Conservation (phyloP, 257 asterid species). For the Gentiana macrophylla region DNA sequence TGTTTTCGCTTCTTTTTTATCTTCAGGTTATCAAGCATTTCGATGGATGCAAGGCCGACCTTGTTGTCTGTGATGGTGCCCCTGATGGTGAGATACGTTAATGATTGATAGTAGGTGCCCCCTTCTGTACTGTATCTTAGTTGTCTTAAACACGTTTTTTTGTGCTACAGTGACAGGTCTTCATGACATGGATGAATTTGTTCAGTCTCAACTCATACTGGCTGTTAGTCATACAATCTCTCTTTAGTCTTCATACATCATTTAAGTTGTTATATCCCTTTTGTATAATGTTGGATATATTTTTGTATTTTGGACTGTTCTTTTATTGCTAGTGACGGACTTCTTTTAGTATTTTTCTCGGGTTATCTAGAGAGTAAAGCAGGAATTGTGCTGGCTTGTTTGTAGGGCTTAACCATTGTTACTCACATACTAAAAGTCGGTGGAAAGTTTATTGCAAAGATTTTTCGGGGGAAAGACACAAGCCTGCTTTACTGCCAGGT, state of each 20-base stretch:
- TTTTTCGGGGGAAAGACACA: constrained; percentile 95
- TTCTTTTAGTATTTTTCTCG: neutral
- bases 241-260: neutral
- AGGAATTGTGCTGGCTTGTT: constrained; percentile 17
- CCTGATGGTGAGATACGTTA: constrained; percentile 74
- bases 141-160: constrained; percentile 4
- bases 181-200: constrained; percentile 98
- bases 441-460: constrained; percentile 92
- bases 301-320: too few relatives aligned
- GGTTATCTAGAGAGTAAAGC: constrained; percentile 10
- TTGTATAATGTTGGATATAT: too few relatives aligned
- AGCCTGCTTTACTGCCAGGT: constrained; percentile 97
- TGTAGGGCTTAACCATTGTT: constrained; percentile 92
- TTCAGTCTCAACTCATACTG: constrained; percentile 92
- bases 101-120: neutral
- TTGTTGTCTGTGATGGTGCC: constrained; percentile 99
- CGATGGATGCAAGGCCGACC: constrained; percentile 99
- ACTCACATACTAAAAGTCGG: constrained; percentile 85
- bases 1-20: neutral
- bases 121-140: neutral
- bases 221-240: constrained; percentile 46
- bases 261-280: too few relatives aligned
- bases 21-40: constrained; percentile 90
- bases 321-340: neutral
- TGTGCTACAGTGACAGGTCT: constrained; percentile 79